Conservation (phyloP, 805 yeast species). For the Scheffersomyces amazonensis region DNA sequence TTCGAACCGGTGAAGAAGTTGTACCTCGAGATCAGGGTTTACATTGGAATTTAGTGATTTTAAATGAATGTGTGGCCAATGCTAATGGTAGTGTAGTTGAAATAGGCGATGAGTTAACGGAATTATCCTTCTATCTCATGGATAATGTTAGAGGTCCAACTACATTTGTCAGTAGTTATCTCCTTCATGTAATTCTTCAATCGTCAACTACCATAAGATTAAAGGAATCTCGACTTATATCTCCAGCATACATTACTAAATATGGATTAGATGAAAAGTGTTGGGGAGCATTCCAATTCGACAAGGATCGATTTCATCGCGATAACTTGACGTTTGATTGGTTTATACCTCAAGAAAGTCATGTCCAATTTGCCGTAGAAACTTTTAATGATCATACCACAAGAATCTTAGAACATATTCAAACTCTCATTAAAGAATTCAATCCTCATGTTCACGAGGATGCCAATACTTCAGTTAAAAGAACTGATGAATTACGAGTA, state of each 20-base stretch:
- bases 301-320: conserved; percentile 43
- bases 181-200: conserved; percentile 65
- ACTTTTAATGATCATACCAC: conserved; percentile 51
- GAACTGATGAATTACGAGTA: conserved; percentile 53
- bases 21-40: conserved; percentile 77
- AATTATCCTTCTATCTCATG: conserved; percentile 44
- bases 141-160: conserved; percentile 61
- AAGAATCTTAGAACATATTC: conserved; percentile 42
- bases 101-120: conserved; percentile 43
- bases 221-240: conserved; percentile 51
- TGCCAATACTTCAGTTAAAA: conserved; percentile 19
- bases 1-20: conserved; percentile 60
- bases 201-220: conserved; percentile 62
- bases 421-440: conserved; percentile 25
- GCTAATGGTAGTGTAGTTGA: conserved; percentile 52
- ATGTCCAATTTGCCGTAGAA: conserved; percentile 58
- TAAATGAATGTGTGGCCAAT: conserved; percentile 69
- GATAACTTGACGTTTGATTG: conserved; percentile 61
- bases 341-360: conserved; percentile 65
- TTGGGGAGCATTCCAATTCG: conserved; percentile 78
- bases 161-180: conserved; percentile 55
- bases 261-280: conserved; percentile 46
- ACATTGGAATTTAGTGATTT: conserved; percentile 64
- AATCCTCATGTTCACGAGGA: conserved; percentile 13
- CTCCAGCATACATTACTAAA: conserved; percentile 39